A percentile compares a stretch with the other conserved stretches of the same genome.
Conservation (phyloP, 2,329 filamentous ascomycete species). For the Claviceps sp. region DNA sequence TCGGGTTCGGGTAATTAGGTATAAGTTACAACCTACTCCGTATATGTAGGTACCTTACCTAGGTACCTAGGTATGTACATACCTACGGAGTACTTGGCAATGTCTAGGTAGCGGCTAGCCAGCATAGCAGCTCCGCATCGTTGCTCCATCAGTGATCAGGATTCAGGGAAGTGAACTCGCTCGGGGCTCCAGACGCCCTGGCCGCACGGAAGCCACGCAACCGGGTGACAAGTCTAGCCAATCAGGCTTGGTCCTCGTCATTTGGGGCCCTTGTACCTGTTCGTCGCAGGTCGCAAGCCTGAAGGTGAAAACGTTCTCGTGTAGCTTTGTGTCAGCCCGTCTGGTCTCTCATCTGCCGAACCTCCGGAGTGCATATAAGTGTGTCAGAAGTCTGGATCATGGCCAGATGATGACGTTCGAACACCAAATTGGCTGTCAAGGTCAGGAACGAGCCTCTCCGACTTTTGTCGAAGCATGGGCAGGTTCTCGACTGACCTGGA, state of each 20-base stretch:
- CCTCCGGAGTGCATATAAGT: not conserved
- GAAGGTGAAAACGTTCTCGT: not conserved
- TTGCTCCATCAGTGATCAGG: not conserved
- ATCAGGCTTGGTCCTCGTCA: not conserved
- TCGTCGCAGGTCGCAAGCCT: not conserved
- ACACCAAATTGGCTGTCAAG: not conserved
- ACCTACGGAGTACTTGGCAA: too few relatives aligned
- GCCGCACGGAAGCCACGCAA: too few relatives aligned
- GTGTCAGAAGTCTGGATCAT: not conserved
- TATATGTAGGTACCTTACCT: too few relatives aligned
- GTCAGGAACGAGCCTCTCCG: not conserved
- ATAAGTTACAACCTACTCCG: too few relatives aligned
- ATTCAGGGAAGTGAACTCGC: too few relatives aligned
- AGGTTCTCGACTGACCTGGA: not conserved
- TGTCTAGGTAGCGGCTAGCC: not conserved
- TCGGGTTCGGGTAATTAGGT: too few relatives aligned
- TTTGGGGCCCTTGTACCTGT: not conserved
- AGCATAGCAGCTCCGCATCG: not conserved
- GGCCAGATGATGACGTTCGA: not conserved
- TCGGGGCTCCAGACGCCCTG: too few relatives aligned
- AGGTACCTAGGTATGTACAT: too few relatives aligned
- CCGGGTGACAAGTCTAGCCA: too few relatives aligned
- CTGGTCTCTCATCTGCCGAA: not conserved
- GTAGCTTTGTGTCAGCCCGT: not conserved
- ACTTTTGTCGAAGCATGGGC: not conserved